Percentiles rank a stretch among this genome's conserved stretches.
Evolutionary conservation across 2,329 filamentous ascomycete genomes (phyloP).

Genomic region (Sclerotinia borealis): DNA sequence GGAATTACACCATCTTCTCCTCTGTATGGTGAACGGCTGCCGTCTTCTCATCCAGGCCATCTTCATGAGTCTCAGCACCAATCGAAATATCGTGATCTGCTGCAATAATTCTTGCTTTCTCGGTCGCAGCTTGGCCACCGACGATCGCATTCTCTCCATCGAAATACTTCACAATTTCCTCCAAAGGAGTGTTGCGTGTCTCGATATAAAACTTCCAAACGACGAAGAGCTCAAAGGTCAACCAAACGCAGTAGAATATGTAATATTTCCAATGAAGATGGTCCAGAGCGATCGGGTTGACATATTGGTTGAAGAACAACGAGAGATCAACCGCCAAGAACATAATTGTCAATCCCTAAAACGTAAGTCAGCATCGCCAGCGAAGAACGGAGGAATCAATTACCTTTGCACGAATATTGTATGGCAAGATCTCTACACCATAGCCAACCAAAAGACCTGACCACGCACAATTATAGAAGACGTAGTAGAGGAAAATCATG

Average conservation of each 20-base stretch:
- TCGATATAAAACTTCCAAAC: constrained; percentile 36
- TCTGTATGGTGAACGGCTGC: background rate
- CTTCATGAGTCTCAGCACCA: background rate
- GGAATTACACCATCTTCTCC: constrained; percentile 2
- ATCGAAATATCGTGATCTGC: constrained; percentile 7
- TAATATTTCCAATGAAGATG: constrained; percentile 39
- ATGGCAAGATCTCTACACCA: constrained; percentile 27
- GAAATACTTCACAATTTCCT: constrained; percentile 41
- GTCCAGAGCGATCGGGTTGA: constrained; percentile 39
- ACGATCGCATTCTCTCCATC: constrained; percentile 37
- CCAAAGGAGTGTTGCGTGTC: constrained; percentile 39
- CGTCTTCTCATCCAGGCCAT: constrained; percentile 3
- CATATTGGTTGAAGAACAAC: constrained; percentile 40
- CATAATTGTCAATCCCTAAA: constrained; percentile 35
- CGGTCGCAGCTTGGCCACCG: constrained; percentile 14
- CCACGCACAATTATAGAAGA: constrained; percentile 37
- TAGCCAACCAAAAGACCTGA: constrained; percentile 25
- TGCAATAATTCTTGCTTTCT: constrained; percentile 11
- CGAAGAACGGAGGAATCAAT: constrained; percentile 12
- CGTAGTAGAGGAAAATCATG: constrained; percentile 45
- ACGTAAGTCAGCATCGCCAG: background rate
- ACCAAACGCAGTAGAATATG: constrained; percentile 37
- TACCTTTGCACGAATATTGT: constrained; percentile 30
- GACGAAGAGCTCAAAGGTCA: constrained; percentile 25
- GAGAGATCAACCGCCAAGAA: constrained; percentile 40